phyloP scores from a whole-genome alignment of 441 rosid species.

The Populus tomentosa region DNA sequence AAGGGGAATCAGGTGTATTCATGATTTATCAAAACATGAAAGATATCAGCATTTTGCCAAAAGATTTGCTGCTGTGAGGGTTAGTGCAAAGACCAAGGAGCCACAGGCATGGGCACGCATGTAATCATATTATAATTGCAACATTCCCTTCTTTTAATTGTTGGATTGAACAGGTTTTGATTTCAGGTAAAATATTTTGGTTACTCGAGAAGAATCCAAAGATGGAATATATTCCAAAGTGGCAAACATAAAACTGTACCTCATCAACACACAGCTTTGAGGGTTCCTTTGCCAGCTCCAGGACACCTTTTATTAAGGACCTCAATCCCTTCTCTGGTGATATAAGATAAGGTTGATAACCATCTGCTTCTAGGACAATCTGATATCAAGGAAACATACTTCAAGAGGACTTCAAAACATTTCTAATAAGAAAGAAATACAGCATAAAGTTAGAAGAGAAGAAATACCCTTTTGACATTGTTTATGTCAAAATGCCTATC shows the following conservation, averaged over 20 bases:
- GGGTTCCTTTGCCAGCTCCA: constrained; percentile 95
- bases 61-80: neutral
- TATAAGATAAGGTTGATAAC: constrained; percentile 97
- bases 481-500: constrained; percentile 89
- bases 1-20: neutral
- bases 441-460: constrained; percentile 14
- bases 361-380: constrained; percentile 96
- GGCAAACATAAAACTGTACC: constrained; percentile 34
- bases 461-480: constrained; percentile 81
- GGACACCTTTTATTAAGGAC: constrained; percentile 84
- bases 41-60: constrained; percentile 7
- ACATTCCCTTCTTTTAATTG: neutral
- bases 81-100: neutral
- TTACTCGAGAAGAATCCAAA: neutral
- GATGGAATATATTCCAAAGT: neutral
- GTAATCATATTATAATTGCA: neutral
- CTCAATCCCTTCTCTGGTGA: constrained; percentile 98
- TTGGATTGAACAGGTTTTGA: neutral
- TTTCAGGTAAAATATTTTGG: neutral
- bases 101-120: neutral
- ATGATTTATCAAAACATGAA: neutral
- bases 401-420: constrained; percentile 14
- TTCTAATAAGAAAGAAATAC: constrained; percentile 6
- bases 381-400: constrained; percentile 28
- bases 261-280: constrained; percentile 84